These are phyloP conservation scores for Diaporthe vexans DNA, from an alignment of 2,329 filamentous ascomycete species.

Conservation along the genomic window DNA sequence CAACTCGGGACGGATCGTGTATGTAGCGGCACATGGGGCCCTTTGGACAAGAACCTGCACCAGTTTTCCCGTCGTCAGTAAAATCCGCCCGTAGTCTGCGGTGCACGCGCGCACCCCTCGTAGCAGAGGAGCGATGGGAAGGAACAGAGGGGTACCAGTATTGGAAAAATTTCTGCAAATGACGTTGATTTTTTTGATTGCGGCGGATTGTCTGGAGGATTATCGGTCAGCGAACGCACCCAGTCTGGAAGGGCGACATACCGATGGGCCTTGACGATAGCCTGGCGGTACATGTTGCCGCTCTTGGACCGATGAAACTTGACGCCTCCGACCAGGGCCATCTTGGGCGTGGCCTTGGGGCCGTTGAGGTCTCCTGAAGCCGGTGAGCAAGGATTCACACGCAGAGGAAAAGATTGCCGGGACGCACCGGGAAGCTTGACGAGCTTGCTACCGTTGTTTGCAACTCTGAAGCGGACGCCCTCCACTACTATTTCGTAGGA, in stretches of 20 bases:
- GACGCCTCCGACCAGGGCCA: constrained; percentile 79
- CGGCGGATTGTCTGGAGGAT: constrained; percentile 61
- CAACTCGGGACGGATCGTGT: constrained; percentile 89
- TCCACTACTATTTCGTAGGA: constrained; percentile 77
- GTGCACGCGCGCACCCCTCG: constrained; percentile 8
- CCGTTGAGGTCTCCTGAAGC: constrained; percentile 70
- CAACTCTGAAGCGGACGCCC: constrained; percentile 80
- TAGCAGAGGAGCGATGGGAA: constrained; percentile 22
- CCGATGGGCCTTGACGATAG: constrained; percentile 82
- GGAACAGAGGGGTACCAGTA: constrained; percentile 71
- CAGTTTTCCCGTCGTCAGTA: constrained; percentile 44
- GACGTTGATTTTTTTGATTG: constrained; percentile 77
- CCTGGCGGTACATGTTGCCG: constrained; percentile 86
- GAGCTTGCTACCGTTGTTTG: constrained; percentile 86
- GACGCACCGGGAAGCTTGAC: constrained; percentile 76
- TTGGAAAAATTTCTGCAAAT: constrained; percentile 80
- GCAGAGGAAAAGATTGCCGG: background rate
- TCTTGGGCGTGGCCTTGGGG: constrained; percentile 80
- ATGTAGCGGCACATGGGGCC: constrained; percentile 84
- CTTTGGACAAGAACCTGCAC: constrained; percentile 85
- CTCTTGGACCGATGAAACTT: constrained; percentile 88
- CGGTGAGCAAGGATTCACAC: constrained; percentile 47
- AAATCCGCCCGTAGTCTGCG: background rate
- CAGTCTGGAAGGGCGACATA: constrained; percentile 61
- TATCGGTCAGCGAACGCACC: constrained; percentile 56